Evolutionary conservation across 2,329 filamentous ascomycete genomes (phyloP).

Genomic region (Diaporthe capsici): DNA sequence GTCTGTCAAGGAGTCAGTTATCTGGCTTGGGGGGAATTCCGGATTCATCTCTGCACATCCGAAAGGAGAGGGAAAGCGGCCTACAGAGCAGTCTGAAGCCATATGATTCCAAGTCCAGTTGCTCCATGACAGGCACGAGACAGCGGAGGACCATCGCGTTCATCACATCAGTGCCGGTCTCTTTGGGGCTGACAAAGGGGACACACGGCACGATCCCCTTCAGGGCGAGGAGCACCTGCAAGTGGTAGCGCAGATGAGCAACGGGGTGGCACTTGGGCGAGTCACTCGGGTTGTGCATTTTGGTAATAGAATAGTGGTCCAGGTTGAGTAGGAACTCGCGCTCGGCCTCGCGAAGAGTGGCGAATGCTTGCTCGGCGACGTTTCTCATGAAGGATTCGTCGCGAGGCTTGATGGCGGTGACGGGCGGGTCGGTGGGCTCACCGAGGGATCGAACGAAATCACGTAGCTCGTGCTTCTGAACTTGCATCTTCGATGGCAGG

Average conservation of each 20-base stretch:
- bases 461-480: not conserved
- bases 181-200: not conserved
- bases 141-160: slow-evolving; percentile 4
- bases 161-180: not conserved
- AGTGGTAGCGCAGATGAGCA: not conserved
- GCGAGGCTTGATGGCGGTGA: not conserved
- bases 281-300: not conserved
- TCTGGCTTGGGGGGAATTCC: not conserved
- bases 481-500: slow-evolving; percentile 3
- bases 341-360: not conserved
- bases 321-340: slow-evolving; percentile 2
- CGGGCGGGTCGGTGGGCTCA: not conserved
- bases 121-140: slow-evolving; percentile 1
- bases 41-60: no score
- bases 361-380: not conserved
- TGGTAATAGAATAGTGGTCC: not conserved
- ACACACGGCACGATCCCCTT: not conserved
- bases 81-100: slow-evolving; percentile 17
- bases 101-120: slow-evolving; percentile 11
- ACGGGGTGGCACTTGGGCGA: not conserved
- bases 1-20: not conserved
- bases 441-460: not conserved
- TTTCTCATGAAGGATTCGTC: not conserved
- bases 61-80: not conserved
- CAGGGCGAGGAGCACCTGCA: not conserved